Conservation (phyloP, 768 basidiomycete genomes). For the Leccinum arenicola region DNA sequence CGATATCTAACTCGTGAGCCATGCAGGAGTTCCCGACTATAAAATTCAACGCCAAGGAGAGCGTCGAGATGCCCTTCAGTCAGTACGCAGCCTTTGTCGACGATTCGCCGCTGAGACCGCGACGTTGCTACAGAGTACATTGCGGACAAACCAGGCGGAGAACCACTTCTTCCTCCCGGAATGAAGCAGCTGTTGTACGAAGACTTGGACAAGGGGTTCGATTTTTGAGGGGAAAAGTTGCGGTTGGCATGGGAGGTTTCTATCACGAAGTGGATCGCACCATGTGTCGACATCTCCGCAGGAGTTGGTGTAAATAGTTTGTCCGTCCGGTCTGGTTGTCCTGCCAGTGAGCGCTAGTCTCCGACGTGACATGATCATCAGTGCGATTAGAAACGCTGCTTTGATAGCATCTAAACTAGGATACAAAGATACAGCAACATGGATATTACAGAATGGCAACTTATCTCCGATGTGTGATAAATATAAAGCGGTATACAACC, state of each 20-base stretch:
- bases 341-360: not conserved
- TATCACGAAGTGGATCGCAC: not conserved
- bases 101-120: not conserved
- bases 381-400: not conserved
- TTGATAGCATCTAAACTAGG: conserved; percentile 8
- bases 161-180: conserved; percentile 82
- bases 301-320: too few relatives aligned
- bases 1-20: not conserved
- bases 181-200: conserved; percentile 85
- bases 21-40: conserved; percentile 89
- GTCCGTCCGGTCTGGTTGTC: not conserved
- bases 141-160: conserved; percentile 39
- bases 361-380: not conserved
- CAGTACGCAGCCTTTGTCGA: conserved; percentile 30
- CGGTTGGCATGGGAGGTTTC: too few relatives aligned
- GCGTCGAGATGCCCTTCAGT: conserved; percentile 99
- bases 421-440: conserved; percentile 14
- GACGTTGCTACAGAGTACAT: conserved; percentile 44
- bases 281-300: too few relatives aligned
- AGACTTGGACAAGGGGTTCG: conserved; percentile 85
- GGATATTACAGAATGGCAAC: conserved; percentile 21
- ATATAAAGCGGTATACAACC: conserved; percentile 16
- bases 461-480: conserved; percentile 1
- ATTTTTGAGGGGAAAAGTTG: conserved; percentile 31
- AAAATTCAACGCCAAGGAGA: conserved; percentile 79